Base-by-base conservation (phyloP, 768 basidiomycete species). In the Boletus patriciae region DNA sequence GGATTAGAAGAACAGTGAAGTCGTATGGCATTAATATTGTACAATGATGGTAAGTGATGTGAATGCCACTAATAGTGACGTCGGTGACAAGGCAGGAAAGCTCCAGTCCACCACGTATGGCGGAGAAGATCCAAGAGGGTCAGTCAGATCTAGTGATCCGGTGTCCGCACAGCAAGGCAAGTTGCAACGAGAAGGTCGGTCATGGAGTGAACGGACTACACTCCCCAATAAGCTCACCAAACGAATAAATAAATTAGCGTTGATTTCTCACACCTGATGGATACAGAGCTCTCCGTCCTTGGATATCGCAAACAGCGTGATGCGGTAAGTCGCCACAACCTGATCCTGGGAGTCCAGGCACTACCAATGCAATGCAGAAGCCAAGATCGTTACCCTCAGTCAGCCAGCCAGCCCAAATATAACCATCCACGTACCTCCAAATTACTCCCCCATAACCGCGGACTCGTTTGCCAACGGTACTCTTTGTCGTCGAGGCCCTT, bases 201-300 rank as follows among this genome's bases (percentile, higher is more conserved):
- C 68, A 73, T 72, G 12, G 45, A 57, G 29, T 46, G 59, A 18
- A 33, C 72, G 10, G 56, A 27, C 70, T 73, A 43, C 23, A 2
- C 27, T 31, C 38, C 38, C 29, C 11, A 34, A 25, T 66, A 45
- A 60, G 56, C 12, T 27, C 33, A 52, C 38, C 47, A 52, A 49
- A 34, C 23, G 21, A 42, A 23, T 25, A 12, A 4, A 12, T 21
- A 8, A n/a, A 33, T 37, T 10, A 15, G 2, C 21, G 27, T 11
- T 7, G 18, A 46, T 44, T 21, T 47, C 23, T 56, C 66, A n/a
- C 57, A 71, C 70, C 60, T 71, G 62, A 52, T 72, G 19, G 25
- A 71, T 61, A 19, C 64, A 48, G 6, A 71, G 68, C 34, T 70
- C 72, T 4, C 70, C 70, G 40, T 71, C 70, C 49, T 73, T 71